phyloP scores from a whole-genome alignment of 2,329 filamentous ascomycete species.

The Colletotrichum melonis region DNA sequence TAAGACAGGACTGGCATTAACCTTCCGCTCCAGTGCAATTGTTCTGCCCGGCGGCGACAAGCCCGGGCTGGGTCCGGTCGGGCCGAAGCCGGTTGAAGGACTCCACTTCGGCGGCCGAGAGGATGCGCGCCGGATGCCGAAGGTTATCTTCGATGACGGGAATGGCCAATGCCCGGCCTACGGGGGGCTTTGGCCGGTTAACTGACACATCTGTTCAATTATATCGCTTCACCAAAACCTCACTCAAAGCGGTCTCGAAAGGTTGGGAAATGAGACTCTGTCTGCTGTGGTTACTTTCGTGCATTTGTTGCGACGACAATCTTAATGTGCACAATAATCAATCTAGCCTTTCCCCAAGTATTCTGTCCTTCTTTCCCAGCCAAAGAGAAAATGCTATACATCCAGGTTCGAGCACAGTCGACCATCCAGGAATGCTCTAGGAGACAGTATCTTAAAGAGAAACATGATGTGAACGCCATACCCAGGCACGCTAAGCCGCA shows the following conservation, averaged over 20 bases:
- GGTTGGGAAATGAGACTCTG: background rate
- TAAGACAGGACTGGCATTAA: no score
- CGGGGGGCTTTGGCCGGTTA: background rate
- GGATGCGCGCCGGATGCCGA: background rate
- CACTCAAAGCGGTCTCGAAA: background rate
- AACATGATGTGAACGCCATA: slow-evolving; percentile 3
- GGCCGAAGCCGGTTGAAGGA: background rate
- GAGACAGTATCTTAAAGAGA: background rate
- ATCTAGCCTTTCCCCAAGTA: slow-evolving; percentile 6
- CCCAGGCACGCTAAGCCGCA: background rate
- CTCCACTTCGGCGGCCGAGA: background rate
- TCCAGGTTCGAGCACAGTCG: background rate
- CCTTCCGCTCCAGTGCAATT: background rate
- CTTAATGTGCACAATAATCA: background rate
- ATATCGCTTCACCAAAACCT: background rate
- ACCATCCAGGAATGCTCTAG: background rate
- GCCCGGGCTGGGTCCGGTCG: no score
- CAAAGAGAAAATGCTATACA: slow-evolving; percentile 11
- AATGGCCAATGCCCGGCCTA: background rate
- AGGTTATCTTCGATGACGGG: background rate
- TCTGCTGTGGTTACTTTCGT: background rate
- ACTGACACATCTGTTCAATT: no score
- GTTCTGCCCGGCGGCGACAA: background rate
- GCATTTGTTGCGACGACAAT: background rate
- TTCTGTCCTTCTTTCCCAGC: background rate